These are phyloP conservation scores for Epichloe typhina DNA, from an alignment of 2,329 filamentous ascomycete genomes.

Conservation along the genomic window DNA sequence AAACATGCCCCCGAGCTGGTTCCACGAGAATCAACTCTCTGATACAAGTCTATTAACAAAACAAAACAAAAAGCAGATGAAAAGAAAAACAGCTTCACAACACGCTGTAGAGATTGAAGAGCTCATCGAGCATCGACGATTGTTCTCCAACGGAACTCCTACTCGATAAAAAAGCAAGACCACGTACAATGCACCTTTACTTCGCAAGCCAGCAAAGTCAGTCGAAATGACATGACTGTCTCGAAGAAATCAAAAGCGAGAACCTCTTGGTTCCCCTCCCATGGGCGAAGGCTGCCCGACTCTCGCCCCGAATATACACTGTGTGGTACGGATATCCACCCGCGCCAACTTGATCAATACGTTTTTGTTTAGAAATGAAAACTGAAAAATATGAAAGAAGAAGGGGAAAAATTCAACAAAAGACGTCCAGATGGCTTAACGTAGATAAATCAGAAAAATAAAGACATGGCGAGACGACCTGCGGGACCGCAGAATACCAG, in stretches of 20 bases:
- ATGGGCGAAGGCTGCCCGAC: conserved; percentile 5
- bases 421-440: background rate
- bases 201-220: background rate
- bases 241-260: no score
- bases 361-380: background rate
- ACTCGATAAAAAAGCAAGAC: no score
- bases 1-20: background rate
- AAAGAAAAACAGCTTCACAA: no score
- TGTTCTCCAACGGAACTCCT: no score
- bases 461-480: background rate
- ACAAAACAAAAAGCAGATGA: no score
- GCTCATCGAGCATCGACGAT: no score
- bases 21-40: background rate
- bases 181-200: background rate
- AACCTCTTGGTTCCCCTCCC: background rate
- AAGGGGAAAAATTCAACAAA: background rate
- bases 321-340: background rate
- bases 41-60: background rate
- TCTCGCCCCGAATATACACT: conserved; percentile 4
- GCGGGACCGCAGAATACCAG: background rate
- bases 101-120: no score
- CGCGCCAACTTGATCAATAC: background rate
- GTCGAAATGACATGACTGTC: no score
- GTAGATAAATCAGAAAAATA: background rate
- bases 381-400: background rate